phyloP scores from a whole-genome alignment of 768 basidiomycete species.

The Tricholomella constricta region DNA sequence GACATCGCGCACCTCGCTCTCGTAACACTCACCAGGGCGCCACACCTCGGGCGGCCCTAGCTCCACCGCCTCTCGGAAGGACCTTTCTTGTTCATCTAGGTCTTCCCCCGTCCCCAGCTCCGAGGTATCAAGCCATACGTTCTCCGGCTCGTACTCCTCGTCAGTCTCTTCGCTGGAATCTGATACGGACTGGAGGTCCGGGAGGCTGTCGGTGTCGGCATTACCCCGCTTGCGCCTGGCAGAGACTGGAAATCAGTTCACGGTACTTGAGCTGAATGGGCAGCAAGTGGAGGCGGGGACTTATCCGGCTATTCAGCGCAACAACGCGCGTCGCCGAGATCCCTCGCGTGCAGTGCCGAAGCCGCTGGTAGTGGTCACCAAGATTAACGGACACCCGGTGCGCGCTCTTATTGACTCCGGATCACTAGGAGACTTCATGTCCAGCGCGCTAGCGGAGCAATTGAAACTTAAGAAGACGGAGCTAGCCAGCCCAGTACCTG shows the following conservation, averaged over 20 bases:
- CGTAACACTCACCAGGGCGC: background rate
- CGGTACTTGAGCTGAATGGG: background rate
- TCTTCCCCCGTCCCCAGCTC: background rate
- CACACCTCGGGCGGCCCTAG: background rate
- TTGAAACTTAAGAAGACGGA: constrained; percentile 25
- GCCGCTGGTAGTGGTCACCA: constrained; percentile 30
- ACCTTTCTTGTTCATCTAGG: background rate
- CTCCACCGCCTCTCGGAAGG: background rate
- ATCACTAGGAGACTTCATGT: constrained; percentile 41
- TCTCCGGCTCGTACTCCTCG: background rate
- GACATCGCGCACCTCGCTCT: background rate
- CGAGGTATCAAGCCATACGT: no score
- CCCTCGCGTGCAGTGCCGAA: constrained; percentile 19
- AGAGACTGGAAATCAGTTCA: no score
- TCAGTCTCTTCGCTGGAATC: background rate
- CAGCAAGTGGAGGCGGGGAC: background rate
- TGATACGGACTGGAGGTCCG: background rate
- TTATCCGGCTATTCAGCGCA: no score
- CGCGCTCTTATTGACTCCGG: constrained; percentile 39
- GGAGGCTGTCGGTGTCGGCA: background rate
- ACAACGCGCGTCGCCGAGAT: constrained; percentile 7
- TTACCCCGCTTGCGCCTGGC: no score
- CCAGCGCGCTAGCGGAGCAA: constrained; percentile 35
- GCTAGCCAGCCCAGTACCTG: constrained; percentile 31
- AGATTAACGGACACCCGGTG: constrained; percentile 32